These are phyloP conservation scores for Suhomyces vadensis DNA, from an alignment of 805 yeast species.

Conservation along the genomic window DNA sequence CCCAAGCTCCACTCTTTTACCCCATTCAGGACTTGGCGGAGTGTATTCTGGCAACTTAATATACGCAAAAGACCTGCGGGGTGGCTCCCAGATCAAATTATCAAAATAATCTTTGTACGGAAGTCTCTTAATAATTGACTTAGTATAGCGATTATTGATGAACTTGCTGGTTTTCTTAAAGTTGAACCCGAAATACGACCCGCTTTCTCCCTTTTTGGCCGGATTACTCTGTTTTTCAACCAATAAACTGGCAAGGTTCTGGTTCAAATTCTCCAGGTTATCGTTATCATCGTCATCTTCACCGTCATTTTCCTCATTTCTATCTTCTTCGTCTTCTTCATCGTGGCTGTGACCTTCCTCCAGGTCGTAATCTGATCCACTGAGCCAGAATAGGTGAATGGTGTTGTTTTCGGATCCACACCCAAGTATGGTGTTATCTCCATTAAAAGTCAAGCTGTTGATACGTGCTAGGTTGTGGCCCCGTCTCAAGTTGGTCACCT, in stretches of 20 bases:
- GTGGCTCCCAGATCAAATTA: conserved; percentile 44
- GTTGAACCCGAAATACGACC: conserved; percentile 20
- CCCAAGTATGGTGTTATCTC: conserved; percentile 35
- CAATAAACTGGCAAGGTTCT: conserved; percentile 41
- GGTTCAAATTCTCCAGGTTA: conserved; percentile 39
- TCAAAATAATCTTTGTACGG: conserved; percentile 44
- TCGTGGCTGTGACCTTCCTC: neutral
- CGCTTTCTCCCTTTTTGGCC: conserved; percentile 13
- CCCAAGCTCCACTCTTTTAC: conserved; percentile 37
- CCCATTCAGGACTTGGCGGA: conserved; percentile 10
- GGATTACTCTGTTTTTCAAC: conserved; percentile 24
- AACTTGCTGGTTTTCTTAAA: conserved; percentile 28
- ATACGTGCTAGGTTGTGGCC: conserved; percentile 41
- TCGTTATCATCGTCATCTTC: conserved; percentile 21
- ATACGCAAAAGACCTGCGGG: conserved; percentile 43
- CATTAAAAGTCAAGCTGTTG: conserved; percentile 36
- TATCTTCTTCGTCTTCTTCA: conserved; percentile 10
- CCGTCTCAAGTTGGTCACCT: conserved; percentile 37
- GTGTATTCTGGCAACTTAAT: conserved; percentile 37
- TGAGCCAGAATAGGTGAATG: conserved; percentile 39
- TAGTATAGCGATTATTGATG: conserved; percentile 38
- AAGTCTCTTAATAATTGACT: conserved; percentile 36
- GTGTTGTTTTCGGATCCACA: conserved; percentile 44
- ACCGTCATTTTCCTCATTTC: conserved; percentile 16
- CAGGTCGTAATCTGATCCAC: conserved; percentile 5